Conservation (phyloP, 1,139 yeast genomes). For the Yamadazyma triangularis region DNA sequence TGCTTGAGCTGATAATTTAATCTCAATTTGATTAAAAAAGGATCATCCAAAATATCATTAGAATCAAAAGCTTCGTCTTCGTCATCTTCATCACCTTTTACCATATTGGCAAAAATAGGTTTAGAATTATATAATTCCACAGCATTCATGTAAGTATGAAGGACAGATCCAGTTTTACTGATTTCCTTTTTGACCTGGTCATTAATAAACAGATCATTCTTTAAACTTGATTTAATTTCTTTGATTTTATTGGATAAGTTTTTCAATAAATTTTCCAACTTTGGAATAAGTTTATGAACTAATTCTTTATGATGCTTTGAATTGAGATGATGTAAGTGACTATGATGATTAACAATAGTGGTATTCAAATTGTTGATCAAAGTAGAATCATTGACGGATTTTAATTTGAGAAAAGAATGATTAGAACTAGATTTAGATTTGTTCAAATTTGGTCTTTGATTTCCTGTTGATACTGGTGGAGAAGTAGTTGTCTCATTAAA, state of each 20-base stretch:
- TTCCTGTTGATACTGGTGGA: conserved; percentile 2
- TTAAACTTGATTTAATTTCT: conserved; percentile 39
- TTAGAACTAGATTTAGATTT: conserved; percentile 27
- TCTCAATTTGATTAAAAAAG: conserved; percentile 37
- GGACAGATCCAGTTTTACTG: conserved; percentile 34
- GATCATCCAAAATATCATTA: conserved; percentile 26
- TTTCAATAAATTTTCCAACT: conserved; percentile 33
- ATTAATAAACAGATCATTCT: conserved; percentile 42
- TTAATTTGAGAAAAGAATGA: conserved; percentile 4
- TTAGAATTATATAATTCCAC: conserved; percentile 30
- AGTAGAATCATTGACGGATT: background rate
- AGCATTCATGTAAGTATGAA: conserved; percentile 28
- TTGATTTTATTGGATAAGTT: conserved; percentile 38
- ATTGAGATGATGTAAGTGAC: conserved; percentile 22
- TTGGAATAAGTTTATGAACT: conserved; percentile 30
- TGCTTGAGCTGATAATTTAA: conserved; percentile 41
- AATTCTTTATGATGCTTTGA: conserved; percentile 32
- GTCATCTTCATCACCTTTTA: conserved; percentile 21
- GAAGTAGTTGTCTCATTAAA: conserved; percentile 3
- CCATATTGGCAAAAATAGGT: conserved; percentile 17
- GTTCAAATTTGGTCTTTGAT: conserved; percentile 28
- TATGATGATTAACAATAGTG: conserved; percentile 35
- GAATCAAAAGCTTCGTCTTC: conserved; percentile 19
- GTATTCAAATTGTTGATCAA: conserved; percentile 20
- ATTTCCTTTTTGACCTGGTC: conserved; percentile 34